Conservation (phyloP, 805 yeast species). For the Candida rishiriensis region DNA sequence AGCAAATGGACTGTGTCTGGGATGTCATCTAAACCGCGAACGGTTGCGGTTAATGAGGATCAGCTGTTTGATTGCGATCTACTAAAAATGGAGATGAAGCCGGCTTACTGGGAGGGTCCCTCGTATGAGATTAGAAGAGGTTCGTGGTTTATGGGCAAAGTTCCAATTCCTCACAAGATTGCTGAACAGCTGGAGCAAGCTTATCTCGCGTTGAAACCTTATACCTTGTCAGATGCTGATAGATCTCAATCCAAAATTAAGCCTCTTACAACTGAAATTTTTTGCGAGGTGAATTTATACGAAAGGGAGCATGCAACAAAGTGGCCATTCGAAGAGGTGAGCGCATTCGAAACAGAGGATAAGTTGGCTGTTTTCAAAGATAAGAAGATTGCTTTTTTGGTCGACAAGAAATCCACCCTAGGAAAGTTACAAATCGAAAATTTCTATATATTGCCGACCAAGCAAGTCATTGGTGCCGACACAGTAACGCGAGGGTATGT, state of each 20-base stretch:
- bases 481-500: constrained; percentile 48
- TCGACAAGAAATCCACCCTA: constrained; percentile 24
- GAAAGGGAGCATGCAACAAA: constrained; percentile 27
- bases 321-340: constrained; percentile 26
- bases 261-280: constrained; percentile 11
- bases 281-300: constrained; percentile 21
- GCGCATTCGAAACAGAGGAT: constrained; percentile 21
- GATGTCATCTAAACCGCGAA: background rate
- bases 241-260: background rate
- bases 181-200: constrained; percentile 58
- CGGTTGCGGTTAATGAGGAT: constrained; percentile 75
- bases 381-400: constrained; percentile 18
- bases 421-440: constrained; percentile 26
- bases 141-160: constrained; percentile 67
- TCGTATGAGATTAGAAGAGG: constrained; percentile 79
- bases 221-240: constrained; percentile 1
- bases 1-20: constrained; percentile 17
- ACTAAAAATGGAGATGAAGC: constrained; percentile 45
- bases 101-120: constrained; percentile 90
- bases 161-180: constrained; percentile 47
- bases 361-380: constrained; percentile 27
- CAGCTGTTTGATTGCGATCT: constrained; percentile 71
- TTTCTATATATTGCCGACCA: constrained; percentile 17
- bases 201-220: constrained; percentile 34
- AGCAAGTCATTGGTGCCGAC: constrained; percentile 42